These are phyloP conservation scores for Leccinum disarticulatum DNA, from an alignment of 768 basidiomycete species.

Conservation along the genomic window DNA sequence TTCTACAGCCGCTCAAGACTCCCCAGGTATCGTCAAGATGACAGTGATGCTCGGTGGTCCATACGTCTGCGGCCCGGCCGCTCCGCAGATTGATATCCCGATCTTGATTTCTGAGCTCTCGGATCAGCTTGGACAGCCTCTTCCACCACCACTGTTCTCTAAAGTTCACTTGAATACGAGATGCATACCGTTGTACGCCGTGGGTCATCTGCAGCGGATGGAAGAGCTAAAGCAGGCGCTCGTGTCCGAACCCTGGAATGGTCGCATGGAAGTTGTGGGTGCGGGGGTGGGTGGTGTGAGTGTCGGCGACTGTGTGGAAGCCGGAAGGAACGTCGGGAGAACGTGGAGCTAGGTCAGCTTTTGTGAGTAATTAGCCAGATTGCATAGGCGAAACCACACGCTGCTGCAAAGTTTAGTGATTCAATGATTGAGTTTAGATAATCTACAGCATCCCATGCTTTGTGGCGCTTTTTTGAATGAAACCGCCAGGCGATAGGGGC, in stretches of 20 bases:
- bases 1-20: constrained; percentile 62
- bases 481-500: constrained; percentile 9
- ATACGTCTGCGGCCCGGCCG: constrained; percentile 34
- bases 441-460: constrained; percentile 1
- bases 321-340: constrained; percentile 58
- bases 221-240: constrained; percentile 51
- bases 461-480: constrained; percentile 13
- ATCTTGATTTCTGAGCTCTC: constrained; percentile 35
- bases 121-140: constrained; percentile 41
- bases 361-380: constrained; percentile 16
- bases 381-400: constrained; percentile 13
- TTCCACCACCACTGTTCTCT: constrained; percentile 59
- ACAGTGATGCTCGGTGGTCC: constrained; percentile 93
- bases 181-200: constrained; percentile 78
- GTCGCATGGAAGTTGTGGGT: constrained; percentile 66
- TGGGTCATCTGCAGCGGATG: constrained; percentile 75
- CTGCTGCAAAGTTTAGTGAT: constrained; percentile 9
- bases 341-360: constrained; percentile 35
- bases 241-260: constrained; percentile 41
- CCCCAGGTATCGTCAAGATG: constrained; percentile 60
- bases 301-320: constrained; percentile 80
- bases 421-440: constrained; percentile 4
- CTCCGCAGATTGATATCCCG: constrained; percentile 27
- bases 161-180: constrained; percentile 52
- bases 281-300: constrained; percentile 87